phyloP scores from a whole-genome alignment of 306 rosid genomes.

The Pachyrhizus erosus region DNA sequence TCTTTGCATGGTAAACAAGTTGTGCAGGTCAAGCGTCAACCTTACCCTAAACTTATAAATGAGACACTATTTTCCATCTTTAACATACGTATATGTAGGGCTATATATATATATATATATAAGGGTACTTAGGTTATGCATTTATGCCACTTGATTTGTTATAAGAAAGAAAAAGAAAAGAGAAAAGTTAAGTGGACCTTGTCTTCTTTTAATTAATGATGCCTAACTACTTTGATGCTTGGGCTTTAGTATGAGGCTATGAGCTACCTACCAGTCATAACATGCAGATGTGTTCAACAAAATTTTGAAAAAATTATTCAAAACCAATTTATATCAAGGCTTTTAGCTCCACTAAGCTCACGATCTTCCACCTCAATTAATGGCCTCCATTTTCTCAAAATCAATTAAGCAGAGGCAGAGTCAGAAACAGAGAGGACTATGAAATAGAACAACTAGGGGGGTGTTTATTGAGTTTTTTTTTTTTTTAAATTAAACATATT shows the following conservation, averaged over 20 bases:
- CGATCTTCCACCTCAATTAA: not conserved
- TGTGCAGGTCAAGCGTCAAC: constrained; percentile 1
- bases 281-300: not conserved
- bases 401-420: not conserved
- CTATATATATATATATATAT: not conserved
- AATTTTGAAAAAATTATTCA: not conserved
- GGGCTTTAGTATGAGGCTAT: not conserved
- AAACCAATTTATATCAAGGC: not conserved
- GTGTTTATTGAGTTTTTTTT: not conserved
- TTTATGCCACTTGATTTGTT: not conserved
- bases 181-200: not conserved
- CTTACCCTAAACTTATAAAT: not conserved
- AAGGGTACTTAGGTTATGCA: not conserved
- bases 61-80: not conserved
- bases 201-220: not conserved
- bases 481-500: no score
- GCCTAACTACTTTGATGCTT: not conserved
- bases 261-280: not conserved
- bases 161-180: not conserved
- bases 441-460: not conserved
- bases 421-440: not conserved
- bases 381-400: not conserved
- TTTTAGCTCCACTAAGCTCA: not conserved
- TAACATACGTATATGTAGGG: not conserved
- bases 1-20: not conserved